Conservation (phyloP, 441 rosid genomes). For the Corymbia calophylla region DNA sequence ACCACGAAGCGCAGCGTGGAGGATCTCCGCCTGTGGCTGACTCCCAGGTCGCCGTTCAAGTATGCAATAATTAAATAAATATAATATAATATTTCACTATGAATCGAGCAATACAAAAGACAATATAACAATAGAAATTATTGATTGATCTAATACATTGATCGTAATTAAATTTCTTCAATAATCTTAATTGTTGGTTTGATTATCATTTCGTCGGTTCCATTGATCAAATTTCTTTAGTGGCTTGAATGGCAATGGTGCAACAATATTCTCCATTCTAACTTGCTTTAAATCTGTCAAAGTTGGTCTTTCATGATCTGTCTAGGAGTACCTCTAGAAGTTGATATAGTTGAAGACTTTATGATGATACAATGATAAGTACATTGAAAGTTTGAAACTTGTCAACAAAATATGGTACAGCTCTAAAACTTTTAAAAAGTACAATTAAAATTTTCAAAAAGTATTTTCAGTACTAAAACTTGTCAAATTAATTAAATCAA, state of each 20-base stretch:
- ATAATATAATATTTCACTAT: neutral
- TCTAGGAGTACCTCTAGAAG: neutral
- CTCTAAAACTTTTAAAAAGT: too few species aligned
- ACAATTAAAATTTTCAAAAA: too few species aligned
- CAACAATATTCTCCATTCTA: neutral
- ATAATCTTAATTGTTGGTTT: rapidly evolving
- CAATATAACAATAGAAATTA: neutral
- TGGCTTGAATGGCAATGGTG: neutral
- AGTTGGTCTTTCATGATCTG: neutral
- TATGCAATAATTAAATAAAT: too few species aligned
- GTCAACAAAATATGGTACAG: too few species aligned
- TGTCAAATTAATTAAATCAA: too few species aligned
- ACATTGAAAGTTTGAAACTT: too few species aligned
- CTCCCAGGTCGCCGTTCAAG: rapidly evolving
- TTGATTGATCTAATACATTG: neutral
- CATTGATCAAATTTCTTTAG: neutral
- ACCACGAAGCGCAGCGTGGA: neutral
- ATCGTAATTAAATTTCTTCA: neutral
- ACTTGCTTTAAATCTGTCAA: neutral
- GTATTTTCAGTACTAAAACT: too few species aligned
- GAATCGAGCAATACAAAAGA: neutral
- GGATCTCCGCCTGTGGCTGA: neutral
- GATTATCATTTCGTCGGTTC: neutral
- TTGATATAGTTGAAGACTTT: too few species aligned
- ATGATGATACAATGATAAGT: too few species aligned